These are phyloP conservation scores for Lactifluus echinatus DNA, from an alignment of 768 basidiomycete genomes.

Conservation along the genomic window DNA sequence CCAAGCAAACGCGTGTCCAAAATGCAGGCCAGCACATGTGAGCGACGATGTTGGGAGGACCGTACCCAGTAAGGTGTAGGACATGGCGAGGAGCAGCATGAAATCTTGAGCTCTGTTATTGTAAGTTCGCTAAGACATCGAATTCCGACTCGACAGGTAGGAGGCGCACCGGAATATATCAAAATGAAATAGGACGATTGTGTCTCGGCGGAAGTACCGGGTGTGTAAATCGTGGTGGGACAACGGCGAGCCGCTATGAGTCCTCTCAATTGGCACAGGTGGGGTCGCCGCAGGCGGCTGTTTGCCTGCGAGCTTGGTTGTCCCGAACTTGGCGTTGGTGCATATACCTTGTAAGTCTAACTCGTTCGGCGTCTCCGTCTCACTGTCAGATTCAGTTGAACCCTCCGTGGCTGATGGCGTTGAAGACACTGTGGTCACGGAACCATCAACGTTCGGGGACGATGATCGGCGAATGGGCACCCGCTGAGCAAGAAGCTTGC, in stretches of 20 bases:
- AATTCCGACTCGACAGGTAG: not conserved
- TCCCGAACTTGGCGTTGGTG: not conserved
- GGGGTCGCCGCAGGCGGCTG: not conserved
- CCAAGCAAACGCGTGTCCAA: conserved; percentile 79
- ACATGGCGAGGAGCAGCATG: conserved; percentile 65
- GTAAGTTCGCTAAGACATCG: too few species aligned
- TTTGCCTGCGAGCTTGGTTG: not conserved
- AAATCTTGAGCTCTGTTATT: conserved; percentile 71
- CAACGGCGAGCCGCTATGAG: conserved; percentile 23
- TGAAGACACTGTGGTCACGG: conserved; percentile 28
- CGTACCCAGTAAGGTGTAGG: conserved; percentile 52
- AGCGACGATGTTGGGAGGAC: conserved; percentile 48
- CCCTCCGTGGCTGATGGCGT: conserved; percentile 65
- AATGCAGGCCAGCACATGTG: conserved; percentile 58
- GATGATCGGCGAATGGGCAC: conserved; percentile 43
- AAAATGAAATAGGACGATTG: conserved; percentile 68
- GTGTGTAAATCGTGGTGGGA: conserved; percentile 88
- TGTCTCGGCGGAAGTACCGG: conserved; percentile 85
- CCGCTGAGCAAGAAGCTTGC: conserved; percentile 82
- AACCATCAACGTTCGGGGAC: conserved; percentile 13
- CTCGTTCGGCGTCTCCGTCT: conserved; percentile 41
- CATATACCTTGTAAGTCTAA: conserved; percentile 20
- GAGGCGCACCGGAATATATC: conserved; percentile 71
- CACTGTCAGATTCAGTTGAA: conserved; percentile 63
- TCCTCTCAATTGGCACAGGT: not conserved